Percentiles rank a stretch among this genome's conserved stretches.
These are phyloP conservation scores for Hypoxylon trugodes DNA, from an alignment of 495 filamentous ascomycete genomes.

Conservation along the genomic window DNA sequence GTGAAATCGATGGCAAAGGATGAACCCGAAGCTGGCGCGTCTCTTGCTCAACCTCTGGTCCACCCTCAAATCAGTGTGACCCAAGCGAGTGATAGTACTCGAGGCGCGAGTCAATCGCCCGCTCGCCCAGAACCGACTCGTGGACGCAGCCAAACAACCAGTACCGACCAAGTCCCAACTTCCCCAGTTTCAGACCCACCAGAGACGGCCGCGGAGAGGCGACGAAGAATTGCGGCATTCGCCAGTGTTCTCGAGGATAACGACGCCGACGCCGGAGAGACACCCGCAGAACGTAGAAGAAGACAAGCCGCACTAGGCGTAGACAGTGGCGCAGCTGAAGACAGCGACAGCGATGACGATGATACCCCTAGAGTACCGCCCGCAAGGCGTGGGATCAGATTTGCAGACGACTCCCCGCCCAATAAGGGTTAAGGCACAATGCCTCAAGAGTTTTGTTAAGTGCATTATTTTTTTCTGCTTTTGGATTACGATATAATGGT, in stretches of 20 bases:
- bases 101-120: conserved; percentile 25
- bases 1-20: conserved; percentile 66
- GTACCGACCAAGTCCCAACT: conserved; percentile 27
- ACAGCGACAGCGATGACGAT: conserved; percentile 70
- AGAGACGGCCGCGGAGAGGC: conserved; percentile 54
- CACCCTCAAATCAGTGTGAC: conserved; percentile 42
- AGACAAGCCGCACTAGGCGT: conserved; percentile 86
- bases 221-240: conserved; percentile 50
- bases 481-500: conserved; percentile 10
- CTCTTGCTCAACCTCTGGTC: conserved; percentile 23
- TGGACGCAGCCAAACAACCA: conserved; percentile 31
- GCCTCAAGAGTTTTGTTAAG: background rate
- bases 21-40: conserved; percentile 35
- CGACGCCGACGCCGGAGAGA: conserved; percentile 71
- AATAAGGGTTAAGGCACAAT: conserved; percentile 31
- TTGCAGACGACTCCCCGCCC: conserved; percentile 53
- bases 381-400: conserved; percentile 53
- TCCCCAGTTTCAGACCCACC: conserved; percentile 37
- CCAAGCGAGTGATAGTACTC: conserved; percentile 32
- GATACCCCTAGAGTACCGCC: conserved; percentile 59
- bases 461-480: conserved; percentile 6
- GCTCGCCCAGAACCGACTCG: conserved; percentile 15
- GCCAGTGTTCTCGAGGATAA: conserved; percentile 48
- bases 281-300: conserved; percentile 80
- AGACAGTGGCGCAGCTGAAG: conserved; percentile 55